Conservation (phyloP, 2,329 filamentous ascomycete genomes). For the Cercospora zeae-maydis region DNA sequence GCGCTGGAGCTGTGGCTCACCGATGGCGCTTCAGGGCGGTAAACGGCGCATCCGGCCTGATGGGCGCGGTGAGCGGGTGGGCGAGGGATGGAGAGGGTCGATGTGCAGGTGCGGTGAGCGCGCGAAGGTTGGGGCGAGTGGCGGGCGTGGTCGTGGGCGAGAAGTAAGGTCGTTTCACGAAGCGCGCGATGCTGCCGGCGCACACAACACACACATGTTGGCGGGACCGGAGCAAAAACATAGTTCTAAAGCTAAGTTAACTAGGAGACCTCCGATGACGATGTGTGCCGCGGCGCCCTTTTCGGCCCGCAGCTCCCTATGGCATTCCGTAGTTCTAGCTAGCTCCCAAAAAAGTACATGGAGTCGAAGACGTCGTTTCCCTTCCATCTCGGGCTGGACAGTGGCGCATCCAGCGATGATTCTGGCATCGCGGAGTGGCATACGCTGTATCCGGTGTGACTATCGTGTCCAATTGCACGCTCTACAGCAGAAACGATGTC, state of each 20-base stretch:
- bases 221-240: background rate
- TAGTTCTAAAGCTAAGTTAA: too few species aligned
- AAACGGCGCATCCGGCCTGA: conserved; percentile 5
- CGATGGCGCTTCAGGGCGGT: conserved; percentile 2
- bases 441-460: conserved; percentile 42
- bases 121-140: background rate
- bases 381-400: background rate
- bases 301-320: background rate
- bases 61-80: background rate
- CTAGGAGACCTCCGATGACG: background rate
- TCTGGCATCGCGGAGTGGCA: conserved; percentile 10
- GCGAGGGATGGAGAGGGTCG: background rate
- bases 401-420: conserved; percentile 18
- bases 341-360: conserved; percentile 4
- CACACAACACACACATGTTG: background rate
- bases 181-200: background rate
- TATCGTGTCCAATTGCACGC: conserved; percentile 32
- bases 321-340: conserved; percentile 1
- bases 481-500: conserved; percentile 34
- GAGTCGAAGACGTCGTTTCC: too few species aligned
- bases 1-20: conserved; percentile 5
- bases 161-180: background rate
- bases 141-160: background rate
- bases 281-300: conserved; percentile 1
- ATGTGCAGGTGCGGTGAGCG: background rate